Evolutionary conservation across 352 stramenopile genomes (phyloP), one percentile per base, ranked within the genome.

Genomic region (Phytophthora chlamydospora): DNA sequence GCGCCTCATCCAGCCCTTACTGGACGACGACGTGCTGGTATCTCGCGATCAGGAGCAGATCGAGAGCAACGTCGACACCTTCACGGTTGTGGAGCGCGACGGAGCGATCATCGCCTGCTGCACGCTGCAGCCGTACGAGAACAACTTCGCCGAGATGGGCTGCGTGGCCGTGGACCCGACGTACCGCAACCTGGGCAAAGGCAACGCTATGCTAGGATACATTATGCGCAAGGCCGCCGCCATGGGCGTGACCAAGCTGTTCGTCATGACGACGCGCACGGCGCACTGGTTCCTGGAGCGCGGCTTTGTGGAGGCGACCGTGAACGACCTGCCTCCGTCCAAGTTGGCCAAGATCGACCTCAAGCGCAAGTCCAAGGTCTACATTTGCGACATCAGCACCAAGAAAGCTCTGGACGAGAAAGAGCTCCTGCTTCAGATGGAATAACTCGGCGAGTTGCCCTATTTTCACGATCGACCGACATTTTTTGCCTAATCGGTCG

Each of bases 211-310:
- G 75, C 77, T 98, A n/a, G 85, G 87, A 11, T 98, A 96, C 50
- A 78, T 97, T 21, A 85, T 97, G 47, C 85, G 91, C 63, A 93
- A 97, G 53, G 83, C 91, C 10, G 67, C 89, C 19, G 78, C 85
- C 3, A 91, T 93, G 73, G 84, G 86, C 14, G 81, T 97, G 35
- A 90, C 78, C 36, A 96, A 96, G 50, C 76, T 98, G 8, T 99
- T 99, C 59, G 96, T 98, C n/a, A 80, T 99, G 36, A 98, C 93
- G 24, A 99, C 97, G 21, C 91, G 97, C 71, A 99, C 97, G 14
- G 98, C 98, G 66, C 95, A 99, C 72, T 99, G 96, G 96, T 99
- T 99, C 73, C 74, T 98, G 51, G 97, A 99, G 78, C 82, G 96
- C 32, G 96, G 96, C 17, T 99, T 99, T 66, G 79, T 91, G 57